Percentiles rank a stretch among this genome's conserved stretches.
phyloP scores from a whole-genome alignment of 2,329 filamentous ascomycete species.

The Fusarium multiceps region DNA sequence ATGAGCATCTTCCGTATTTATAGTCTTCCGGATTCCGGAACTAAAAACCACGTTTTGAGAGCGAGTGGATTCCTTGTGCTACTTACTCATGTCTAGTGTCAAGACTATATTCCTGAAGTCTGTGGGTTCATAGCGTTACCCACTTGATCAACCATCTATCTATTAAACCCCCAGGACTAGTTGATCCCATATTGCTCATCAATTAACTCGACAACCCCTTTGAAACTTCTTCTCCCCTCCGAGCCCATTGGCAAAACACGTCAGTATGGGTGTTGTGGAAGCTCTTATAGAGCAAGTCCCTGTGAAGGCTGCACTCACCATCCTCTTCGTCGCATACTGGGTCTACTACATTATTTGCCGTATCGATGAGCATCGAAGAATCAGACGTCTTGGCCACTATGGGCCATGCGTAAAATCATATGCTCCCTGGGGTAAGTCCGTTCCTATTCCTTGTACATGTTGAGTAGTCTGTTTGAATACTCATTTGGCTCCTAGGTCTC shows the following conservation, averaged over 20 bases:
- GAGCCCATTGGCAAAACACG: background rate
- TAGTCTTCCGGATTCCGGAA: background rate
- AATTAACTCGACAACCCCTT: background rate
- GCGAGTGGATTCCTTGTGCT: background rate
- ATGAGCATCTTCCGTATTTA: conserved; percentile 2
- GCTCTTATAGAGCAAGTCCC: conserved; percentile 58
- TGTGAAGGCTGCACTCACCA: conserved; percentile 52
- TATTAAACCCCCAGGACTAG: background rate
- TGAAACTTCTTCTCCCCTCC: background rate
- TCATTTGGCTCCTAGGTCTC: conserved; percentile 58
- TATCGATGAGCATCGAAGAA: conserved; percentile 57
- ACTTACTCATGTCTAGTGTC: background rate
- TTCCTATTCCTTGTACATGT: background rate
- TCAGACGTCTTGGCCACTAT: conserved; percentile 59
- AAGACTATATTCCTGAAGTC: background rate
- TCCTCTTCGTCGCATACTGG: conserved; percentile 52
- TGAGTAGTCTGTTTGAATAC: background rate
- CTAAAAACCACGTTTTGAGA: background rate
- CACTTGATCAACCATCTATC: background rate
- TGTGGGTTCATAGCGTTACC: conserved; percentile 2
- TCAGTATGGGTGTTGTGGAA: conserved; percentile 64
- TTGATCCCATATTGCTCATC: background rate
- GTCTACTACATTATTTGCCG: conserved; percentile 53
- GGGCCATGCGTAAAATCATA: conserved; percentile 52
- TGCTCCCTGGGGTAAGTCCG: conserved; percentile 60